phyloP scores from a whole-genome alignment of 768 basidiomycete species.

The Mycena indigotica region DNA sequence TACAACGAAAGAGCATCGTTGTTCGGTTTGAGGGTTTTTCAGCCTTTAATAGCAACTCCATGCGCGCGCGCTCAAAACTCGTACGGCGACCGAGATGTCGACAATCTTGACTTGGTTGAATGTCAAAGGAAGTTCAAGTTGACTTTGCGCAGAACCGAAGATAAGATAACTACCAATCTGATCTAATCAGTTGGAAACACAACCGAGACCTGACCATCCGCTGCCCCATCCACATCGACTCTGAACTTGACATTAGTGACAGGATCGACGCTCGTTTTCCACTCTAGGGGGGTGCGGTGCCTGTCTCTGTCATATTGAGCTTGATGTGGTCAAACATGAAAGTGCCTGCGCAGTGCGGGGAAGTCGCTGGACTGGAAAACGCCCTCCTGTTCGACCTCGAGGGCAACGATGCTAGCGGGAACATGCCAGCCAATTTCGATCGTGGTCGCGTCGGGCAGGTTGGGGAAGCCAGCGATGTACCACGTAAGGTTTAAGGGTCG shows the following conservation, averaged over 20 bases:
- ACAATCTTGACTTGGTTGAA: too few species aligned
- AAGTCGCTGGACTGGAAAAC: slow-evolving; percentile 11
- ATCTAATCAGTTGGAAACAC: too few species aligned
- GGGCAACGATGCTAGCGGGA: slow-evolving; percentile 4
- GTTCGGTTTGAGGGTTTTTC: too few species aligned
- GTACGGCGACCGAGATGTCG: too few species aligned
- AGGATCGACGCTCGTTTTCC: slow-evolving; percentile 7
- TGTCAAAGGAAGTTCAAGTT: too few species aligned
- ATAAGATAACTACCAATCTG: too few species aligned
- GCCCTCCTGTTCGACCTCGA: slow-evolving; percentile 11
- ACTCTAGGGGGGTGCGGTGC: slow-evolving; percentile 1
- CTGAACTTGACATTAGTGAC: slow-evolving; percentile 4
- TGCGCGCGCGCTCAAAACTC: too few species aligned
- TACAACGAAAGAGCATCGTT: slow-evolving; percentile 9
- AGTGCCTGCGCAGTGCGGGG: slow-evolving; percentile 1
- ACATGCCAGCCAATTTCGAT: slow-evolving; percentile 10
- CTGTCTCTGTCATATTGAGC: slow-evolving; percentile 5
- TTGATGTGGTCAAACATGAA: slow-evolving; percentile 5
- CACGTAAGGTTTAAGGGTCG: slow-evolving; percentile 1
- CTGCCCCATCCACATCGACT: slow-evolving; percentile 11
- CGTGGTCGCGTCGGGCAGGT: slow-evolving; percentile 6
- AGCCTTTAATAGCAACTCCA: too few species aligned
- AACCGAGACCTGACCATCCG: slow-evolving; percentile 7
- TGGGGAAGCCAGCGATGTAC: slow-evolving; percentile 11
- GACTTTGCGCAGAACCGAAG: too few species aligned